Conservation (phyloP, 768 basidiomycete species). For the Filobasidium wieringae region DNA sequence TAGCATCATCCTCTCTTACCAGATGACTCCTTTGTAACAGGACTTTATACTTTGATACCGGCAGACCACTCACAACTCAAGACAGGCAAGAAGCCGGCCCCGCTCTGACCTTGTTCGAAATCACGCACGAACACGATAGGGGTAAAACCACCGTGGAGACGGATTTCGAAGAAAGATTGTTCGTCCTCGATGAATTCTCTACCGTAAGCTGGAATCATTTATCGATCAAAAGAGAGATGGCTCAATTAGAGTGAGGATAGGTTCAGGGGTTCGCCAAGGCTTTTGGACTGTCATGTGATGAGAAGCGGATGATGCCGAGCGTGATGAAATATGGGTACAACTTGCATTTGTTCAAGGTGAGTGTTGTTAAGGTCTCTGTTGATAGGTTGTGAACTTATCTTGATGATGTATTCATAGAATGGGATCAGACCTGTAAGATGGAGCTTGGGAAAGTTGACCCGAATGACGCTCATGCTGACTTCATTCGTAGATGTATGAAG, state of each 20-base stretch:
- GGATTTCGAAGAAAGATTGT: conserved; percentile 69
- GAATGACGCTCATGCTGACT: not conserved
- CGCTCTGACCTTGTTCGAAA: conserved; percentile 44
- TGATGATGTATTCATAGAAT: conserved; percentile 27
- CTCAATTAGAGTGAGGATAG: not conserved
- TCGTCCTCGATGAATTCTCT: conserved; percentile 75
- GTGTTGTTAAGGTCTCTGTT: not conserved
- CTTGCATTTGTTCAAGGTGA: conserved; percentile 80
- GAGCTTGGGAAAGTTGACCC: too few relatives aligned
- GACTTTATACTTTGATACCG: conserved; percentile 78
- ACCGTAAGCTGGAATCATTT: conserved; percentile 45
- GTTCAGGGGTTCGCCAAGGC: conserved; percentile 7
- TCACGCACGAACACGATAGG: conserved; percentile 21
- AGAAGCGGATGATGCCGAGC: conserved; percentile 47
- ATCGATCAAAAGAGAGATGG: not conserved
- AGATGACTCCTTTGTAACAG: too few relatives aligned
- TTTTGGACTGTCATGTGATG: conserved; percentile 20
- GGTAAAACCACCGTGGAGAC: conserved; percentile 26
- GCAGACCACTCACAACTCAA: conserved; percentile 40
- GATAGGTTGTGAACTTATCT: not conserved
- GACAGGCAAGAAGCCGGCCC: conserved; percentile 45
- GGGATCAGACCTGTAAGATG: conserved; percentile 59
- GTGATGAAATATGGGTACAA: conserved; percentile 80
- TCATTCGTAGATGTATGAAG: conserved; percentile 69
- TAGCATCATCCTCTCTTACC: too few relatives aligned